phyloP scores from a whole-genome alignment of 2,329 filamentous ascomycete genomes.

The Alternaria brassicae region DNA sequence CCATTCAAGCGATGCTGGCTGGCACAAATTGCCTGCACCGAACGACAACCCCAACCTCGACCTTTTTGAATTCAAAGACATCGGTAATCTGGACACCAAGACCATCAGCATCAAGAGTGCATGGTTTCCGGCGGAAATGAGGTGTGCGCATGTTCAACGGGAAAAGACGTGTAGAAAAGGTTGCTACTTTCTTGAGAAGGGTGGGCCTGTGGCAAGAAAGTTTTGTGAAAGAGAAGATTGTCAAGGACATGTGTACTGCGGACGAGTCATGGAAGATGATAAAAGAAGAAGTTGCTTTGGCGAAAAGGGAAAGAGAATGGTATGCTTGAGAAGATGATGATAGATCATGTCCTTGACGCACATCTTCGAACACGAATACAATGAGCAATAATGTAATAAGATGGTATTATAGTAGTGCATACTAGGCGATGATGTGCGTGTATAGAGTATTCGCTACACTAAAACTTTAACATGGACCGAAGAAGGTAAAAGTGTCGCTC shows the following conservation, averaged over 20 bases:
- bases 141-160: slow-evolving; percentile 30
- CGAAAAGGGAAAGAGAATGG: slow-evolving; percentile 36
- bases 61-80: slow-evolving; percentile 21
- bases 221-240: slow-evolving; percentile 29
- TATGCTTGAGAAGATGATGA: slow-evolving; percentile 6
- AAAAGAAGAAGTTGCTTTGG: slow-evolving; percentile 36
- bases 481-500: background rate
- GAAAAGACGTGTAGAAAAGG: slow-evolving; percentile 20
- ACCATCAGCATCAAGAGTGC: slow-evolving; percentile 16
- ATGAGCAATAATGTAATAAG: background rate
- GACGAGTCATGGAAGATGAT: slow-evolving; percentile 18
- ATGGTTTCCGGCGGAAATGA: slow-evolving; percentile 26
- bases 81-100: slow-evolving; percentile 26
- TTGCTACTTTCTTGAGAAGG: slow-evolving; percentile 42
- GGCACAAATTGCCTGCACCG: slow-evolving; percentile 16
- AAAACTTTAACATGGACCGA: background rate
- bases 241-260: slow-evolving; percentile 39
- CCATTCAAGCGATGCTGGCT: background rate
- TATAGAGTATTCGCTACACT: background rate
- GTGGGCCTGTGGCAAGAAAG: slow-evolving; percentile 22
- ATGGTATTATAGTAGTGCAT: background rate
- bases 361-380: background rate
- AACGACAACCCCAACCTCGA: slow-evolving; percentile 22
- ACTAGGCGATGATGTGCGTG: background rate
- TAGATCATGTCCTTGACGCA: background rate